Evolutionary conservation across 2,329 filamentous ascomycete species (phyloP), one percentile per base, ranked within the genome.

Genomic region (Coniella lustricola): DNA sequence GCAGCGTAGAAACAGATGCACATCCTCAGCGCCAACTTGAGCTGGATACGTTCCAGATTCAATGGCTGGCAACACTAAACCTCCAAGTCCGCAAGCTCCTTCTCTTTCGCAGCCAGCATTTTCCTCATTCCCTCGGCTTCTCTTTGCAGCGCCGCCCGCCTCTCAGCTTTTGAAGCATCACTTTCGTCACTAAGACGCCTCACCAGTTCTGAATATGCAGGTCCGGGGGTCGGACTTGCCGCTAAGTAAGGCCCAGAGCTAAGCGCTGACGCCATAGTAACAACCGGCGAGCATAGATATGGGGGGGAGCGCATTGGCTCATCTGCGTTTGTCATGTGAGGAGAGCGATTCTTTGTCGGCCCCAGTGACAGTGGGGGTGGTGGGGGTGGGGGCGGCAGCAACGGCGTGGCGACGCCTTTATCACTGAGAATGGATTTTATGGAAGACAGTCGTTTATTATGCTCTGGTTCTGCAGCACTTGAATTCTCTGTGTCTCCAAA

Each of bases 81-180:
- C 17, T 52, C 56, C 44, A 70, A 54, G 42, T 67, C 67, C 4
- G 82, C 82, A 49, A 90, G 68, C 59, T 90, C 86, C 40, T 81
- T 74, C 65, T 90, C 86, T 60, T 90, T 90, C 12, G 79, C 83
- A 9, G 81, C 75, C 25, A 90, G 70, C 64, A 85, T 72, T 62
- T 84, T 79, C 33, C 85, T 76, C 81, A 93, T 93, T 45, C 74
- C 73, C 59, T 90, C 85, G 0, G 86, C 82, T 63, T 94, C 87
- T 20, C 81, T 74, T 61, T 84, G 77, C 42, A 94, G 67, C 41
- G 81, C 76, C 8, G 77, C 78, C 42, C 84, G 75, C 48, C 81
- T 75, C 55, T 86, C 83, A 3, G 76, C 73, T 56, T 77, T 83
- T 7, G 70, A 60, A 13, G 69, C 69, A 25, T 78, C 77, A n/a